These are phyloP conservation scores for Blastobotrys attinorum DNA, from an alignment of 805 yeast species.

Conservation along the genomic window DNA sequence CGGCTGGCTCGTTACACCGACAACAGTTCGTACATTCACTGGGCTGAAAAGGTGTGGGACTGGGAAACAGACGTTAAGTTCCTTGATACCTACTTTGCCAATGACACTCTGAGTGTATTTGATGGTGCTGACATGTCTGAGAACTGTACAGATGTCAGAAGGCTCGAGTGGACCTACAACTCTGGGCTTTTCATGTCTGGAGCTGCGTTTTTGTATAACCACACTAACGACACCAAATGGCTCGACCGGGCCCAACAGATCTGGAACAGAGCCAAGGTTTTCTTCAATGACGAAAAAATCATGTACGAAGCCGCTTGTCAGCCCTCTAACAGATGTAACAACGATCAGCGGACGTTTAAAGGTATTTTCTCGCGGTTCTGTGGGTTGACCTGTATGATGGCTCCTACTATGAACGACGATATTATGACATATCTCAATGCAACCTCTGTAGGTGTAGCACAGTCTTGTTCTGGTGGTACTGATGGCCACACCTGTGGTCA, in stretches of 20 bases:
- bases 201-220: slow-evolving; percentile 58
- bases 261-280: slow-evolving; percentile 24
- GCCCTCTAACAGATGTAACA: slow-evolving; percentile 53
- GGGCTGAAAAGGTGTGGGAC: slow-evolving; percentile 65
- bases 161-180: slow-evolving; percentile 67
- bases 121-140: slow-evolving; percentile 56
- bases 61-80: slow-evolving; percentile 55
- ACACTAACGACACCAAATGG: slow-evolving; percentile 55
- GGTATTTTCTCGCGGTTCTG: slow-evolving; percentile 71
- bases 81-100: slow-evolving; percentile 26
- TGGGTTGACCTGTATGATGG: slow-evolving; percentile 65
- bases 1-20: slow-evolving; percentile 71
- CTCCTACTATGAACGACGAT: slow-evolving; percentile 40
- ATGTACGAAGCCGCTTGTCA: slow-evolving; percentile 86
- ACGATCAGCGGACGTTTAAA: slow-evolving; percentile 88
- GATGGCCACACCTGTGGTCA: slow-evolving; percentile 88
- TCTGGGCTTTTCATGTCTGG: slow-evolving; percentile 65
- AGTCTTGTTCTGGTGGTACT: slow-evolving; percentile 75
- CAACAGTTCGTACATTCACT: slow-evolving; percentile 63
- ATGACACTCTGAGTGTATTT: slow-evolving; percentile 37
- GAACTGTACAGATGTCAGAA: slow-evolving; percentile 43
- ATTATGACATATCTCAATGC: slow-evolving; percentile 37
- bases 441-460: slow-evolving; percentile 68
- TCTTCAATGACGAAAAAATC: slow-evolving; percentile 31
- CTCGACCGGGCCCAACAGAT: slow-evolving; percentile 42